Percentiles rank a stretch among this genome's conserved stretches.
Conservation (phyloP, 129 eudicot genomes). For the Chrysanthemum seticuspe region DNA sequence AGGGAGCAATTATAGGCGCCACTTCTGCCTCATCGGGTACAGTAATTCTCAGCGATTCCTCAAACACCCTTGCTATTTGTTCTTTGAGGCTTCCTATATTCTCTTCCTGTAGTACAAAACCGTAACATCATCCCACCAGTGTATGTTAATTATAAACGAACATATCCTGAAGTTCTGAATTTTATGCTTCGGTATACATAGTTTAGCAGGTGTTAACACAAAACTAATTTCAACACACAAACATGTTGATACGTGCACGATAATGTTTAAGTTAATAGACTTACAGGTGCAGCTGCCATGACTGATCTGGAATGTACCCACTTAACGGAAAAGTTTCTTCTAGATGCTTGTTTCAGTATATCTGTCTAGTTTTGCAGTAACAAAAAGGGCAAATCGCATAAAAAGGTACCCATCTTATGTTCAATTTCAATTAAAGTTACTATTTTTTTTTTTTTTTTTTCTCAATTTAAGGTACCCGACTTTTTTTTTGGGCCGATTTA, state of each 20-base stretch:
- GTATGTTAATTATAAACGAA: not conserved
- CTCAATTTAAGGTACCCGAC: too few species aligned
- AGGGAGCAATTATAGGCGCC: conserved; percentile 61
- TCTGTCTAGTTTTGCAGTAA: conserved; percentile 73
- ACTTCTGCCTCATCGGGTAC: conserved; percentile 67
- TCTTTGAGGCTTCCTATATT: conserved; percentile 64
- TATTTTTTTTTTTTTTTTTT: too few species aligned
- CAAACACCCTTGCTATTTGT: conserved; percentile 63
- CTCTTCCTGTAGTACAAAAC: conserved; percentile 48
- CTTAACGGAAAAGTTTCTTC: conserved; percentile 36
- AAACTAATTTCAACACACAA: conserved; percentile 2
- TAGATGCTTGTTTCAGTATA: conserved; percentile 52
- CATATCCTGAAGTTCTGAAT: not conserved
- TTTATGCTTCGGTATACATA: not conserved
- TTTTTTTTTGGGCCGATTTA: too few species aligned
- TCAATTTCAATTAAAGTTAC: too few species aligned
- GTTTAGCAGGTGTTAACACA: not conserved
- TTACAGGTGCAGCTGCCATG: conserved; percentile 69
- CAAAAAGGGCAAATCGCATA: too few species aligned
- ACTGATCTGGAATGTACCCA: conserved; percentile 38
- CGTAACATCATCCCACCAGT: conserved; percentile 2
- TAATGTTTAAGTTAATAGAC: not conserved
- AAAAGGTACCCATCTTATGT: too few species aligned
- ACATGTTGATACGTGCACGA: too few species aligned
- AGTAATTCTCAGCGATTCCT: conserved; percentile 54